Evolutionary conservation across 106 monocot genomes (phyloP).

Genomic region (Dioscorea zingiberensis): DNA sequence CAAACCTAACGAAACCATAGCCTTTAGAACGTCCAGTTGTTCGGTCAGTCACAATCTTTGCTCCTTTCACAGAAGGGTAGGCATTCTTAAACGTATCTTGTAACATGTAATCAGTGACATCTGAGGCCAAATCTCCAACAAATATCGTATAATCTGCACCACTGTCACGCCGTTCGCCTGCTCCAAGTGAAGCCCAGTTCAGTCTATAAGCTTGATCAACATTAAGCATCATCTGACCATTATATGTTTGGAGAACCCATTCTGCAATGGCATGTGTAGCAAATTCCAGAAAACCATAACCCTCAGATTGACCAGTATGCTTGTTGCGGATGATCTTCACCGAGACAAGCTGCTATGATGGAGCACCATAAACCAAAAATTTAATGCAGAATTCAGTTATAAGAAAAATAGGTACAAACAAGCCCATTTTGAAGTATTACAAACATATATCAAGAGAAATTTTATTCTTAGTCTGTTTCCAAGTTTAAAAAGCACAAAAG

Average conservation of each 20-base stretch:
- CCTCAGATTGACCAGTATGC: conserved; percentile 59
- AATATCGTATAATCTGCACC: conserved; percentile 51
- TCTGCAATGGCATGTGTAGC: conserved; percentile 50
- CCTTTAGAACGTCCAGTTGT: conserved; percentile 70
- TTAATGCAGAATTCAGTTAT: no score
- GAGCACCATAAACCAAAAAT: no score
- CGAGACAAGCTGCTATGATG: conserved; percentile 27
- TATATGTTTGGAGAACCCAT: conserved; percentile 50
- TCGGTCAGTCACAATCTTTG: conserved; percentile 75
- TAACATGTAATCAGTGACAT: conserved; percentile 68
- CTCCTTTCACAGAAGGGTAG: conserved; percentile 67
- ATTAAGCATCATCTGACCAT: conserved; percentile 74
- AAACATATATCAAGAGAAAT: no score
- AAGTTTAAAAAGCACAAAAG: no score
- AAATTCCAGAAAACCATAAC: conserved; percentile 87
- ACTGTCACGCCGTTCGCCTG: conserved; percentile 58
- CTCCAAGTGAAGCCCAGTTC: conserved; percentile 63
- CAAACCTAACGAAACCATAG: conserved; percentile 84
- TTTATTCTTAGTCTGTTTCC: no score
- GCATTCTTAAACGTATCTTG: conserved; percentile 58
- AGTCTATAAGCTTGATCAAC: conserved; percentile 56
- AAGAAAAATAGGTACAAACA: no score
- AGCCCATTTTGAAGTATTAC: no score
- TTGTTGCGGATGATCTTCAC: conserved; percentile 72
- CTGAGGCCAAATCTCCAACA: conserved; percentile 79